Percentiles rank a stretch among this genome's conserved stretches.
Evolutionary conservation across 1,139 yeast genomes (phyloP).

Genomic region (Magnusiomyces tetraspermus): DNA sequence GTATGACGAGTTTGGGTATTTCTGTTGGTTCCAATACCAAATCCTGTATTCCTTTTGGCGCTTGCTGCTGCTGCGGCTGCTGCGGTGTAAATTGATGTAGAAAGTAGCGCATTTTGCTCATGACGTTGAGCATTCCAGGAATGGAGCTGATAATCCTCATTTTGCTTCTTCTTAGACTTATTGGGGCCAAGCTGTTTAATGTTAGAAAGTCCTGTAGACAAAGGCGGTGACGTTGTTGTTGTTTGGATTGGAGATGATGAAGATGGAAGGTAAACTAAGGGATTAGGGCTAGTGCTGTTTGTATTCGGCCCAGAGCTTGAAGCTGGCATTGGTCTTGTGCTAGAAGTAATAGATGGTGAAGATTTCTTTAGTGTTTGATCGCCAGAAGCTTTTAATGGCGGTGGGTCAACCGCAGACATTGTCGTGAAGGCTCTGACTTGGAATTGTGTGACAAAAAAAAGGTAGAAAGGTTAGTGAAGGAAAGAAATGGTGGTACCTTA

Average conservation of each 20-base stretch:
- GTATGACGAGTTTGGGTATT: conserved; percentile 9
- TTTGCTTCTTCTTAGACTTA: conserved; percentile 8
- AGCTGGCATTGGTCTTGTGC: no score
- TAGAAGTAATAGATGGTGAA: no score
- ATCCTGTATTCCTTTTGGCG: conserved; percentile 14
- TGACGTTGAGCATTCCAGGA: conserved; percentile 5
- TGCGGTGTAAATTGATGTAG: conserved; percentile 8
- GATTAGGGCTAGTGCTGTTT: no score
- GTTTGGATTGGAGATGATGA: background rate
- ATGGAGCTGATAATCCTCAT: conserved; percentile 7
- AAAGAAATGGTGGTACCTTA: no score
- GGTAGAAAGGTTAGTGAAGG: no score
- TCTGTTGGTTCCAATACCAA: conserved; percentile 24
- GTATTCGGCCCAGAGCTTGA: no score
- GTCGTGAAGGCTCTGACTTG: background rate
- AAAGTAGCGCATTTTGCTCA: conserved; percentile 7
- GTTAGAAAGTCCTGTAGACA: background rate
- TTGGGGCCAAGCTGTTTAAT: conserved; percentile 10
- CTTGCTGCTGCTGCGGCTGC: conserved; percentile 12
- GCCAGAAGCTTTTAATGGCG: background rate
- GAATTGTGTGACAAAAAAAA: no score
- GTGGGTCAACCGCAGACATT: background rate
- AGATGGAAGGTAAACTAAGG: background rate
- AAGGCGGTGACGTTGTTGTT: background rate
- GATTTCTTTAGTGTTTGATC: background rate